These are phyloP conservation scores for Halenospora varia DNA, from an alignment of 495 filamentous ascomycete species.

Conservation along the genomic window DNA sequence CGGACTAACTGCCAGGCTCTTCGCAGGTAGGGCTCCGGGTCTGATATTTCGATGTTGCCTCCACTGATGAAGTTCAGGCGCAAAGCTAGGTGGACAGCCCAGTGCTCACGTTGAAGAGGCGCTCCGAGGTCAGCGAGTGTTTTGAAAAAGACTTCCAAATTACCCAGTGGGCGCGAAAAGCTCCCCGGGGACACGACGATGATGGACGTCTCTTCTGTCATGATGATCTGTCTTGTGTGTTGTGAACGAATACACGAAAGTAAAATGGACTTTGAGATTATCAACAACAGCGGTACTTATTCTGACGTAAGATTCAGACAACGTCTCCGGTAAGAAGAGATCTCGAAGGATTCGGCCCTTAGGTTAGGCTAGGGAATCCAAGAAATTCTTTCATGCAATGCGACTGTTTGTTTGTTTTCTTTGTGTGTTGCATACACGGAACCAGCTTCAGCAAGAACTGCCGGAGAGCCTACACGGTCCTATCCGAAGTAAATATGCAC, in stretches of 20 bases:
- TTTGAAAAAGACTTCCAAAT: not conserved
- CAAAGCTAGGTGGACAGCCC: not conserved
- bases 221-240: not conserved
- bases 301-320: not conserved
- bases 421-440: not conserved
- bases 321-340: not conserved
- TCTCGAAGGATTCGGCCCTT: not conserved
- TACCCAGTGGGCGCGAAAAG: not conserved
- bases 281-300: not conserved
- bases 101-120: not conserved
- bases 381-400: not conserved
- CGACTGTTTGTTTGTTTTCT: not conserved
- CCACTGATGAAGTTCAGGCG: not conserved
- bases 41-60: not conserved
- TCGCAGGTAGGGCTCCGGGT: not conserved
- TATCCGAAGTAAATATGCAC: not conserved
- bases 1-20: not conserved
- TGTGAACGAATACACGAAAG: not conserved
- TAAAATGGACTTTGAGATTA: not conserved
- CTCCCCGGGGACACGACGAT: not conserved
- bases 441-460: not conserved
- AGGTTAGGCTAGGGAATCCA: not conserved
- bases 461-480: not conserved
- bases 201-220: not conserved
- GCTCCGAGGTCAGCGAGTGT: not conserved